Conservation (phyloP, 306 rosid species). For the Lathyrus tuberosus region DNA sequence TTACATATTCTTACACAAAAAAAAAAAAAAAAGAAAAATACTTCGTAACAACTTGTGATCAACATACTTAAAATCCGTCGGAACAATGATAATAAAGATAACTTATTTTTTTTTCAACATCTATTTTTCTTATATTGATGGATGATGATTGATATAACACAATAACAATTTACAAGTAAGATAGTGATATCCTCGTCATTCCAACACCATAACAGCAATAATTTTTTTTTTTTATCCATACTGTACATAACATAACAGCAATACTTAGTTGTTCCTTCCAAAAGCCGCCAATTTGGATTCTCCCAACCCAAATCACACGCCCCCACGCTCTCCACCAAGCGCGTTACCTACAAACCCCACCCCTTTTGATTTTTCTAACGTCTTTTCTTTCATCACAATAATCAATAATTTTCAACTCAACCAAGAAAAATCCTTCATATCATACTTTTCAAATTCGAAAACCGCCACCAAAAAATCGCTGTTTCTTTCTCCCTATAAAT, state of each 20-base stretch:
- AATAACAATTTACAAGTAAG: constrained; percentile 1
- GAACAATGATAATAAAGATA: too few species aligned
- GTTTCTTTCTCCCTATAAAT: constrained; percentile 35
- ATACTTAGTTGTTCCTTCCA: constrained; percentile 13
- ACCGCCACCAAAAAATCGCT: constrained; percentile 59
- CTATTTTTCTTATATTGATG: too few species aligned
- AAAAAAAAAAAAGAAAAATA: too few species aligned
- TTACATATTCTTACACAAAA: too few species aligned
- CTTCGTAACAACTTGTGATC: too few species aligned
- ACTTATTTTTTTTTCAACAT: too few species aligned
- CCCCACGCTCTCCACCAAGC: neutral
- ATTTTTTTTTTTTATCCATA: neutral
- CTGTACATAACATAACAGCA: constrained; percentile 24
- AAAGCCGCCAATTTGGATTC: constrained; percentile 45
- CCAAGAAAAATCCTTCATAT: constrained; percentile 1
- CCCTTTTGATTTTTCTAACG: constrained; percentile 23
- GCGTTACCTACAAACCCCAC: constrained; percentile 19
- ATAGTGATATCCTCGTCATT: constrained; percentile 33
- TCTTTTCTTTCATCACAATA: neutral
- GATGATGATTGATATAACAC: neutral
- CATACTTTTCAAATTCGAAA: constrained; percentile 58
- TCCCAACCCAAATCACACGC: neutral
- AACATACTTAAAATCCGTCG: too few species aligned
- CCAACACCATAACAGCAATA: constrained; percentile 35
- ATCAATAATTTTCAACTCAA: neutral